Evolutionary conservation across 371 early-diverging fungal species (phyloP), one percentile per base, ranked within the genome.

Genomic region (Mucor velutinosus): DNA sequence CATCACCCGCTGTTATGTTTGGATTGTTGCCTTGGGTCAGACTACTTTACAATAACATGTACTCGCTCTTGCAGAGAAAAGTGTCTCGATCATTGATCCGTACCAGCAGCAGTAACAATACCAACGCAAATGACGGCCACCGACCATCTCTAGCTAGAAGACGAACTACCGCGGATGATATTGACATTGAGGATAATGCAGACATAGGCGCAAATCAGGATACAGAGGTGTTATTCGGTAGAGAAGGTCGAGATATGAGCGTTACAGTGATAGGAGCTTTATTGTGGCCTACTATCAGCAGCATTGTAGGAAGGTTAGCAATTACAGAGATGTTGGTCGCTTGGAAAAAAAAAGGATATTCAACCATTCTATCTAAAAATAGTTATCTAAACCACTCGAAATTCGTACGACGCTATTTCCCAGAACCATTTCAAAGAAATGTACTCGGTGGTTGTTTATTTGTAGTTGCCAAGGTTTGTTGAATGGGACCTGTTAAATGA

Each of bases 1-100:
- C 85, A 29, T 79, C 81, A 8, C 87, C 88, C 0, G 79, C 86
- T 17, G 65, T 85, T 25, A 78, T 82, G 1, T 70, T 87, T 25
- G 81, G 85, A 0, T 70, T 84, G n/a, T 75, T 89, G 69, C 89
- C 89, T 30, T 87, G 87, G 87, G 61, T 84, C 37, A 85, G 86
- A 66, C 72, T 86, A 66, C 64, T 85, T 1, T 88, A 86, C 65
- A 86, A 86, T 58, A 80, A 80, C 25, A 35, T 80, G 10, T 84
- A 81, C 58, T 23, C 60, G 7, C 27, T 78, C 4, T 62, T 65
- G 10, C 76, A 74, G 23, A 35, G 25, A 5, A 49, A 51, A 32
- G 51, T 69, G 41, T 59, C 59, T 25, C 29, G 47, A n/a, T 21
- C 41, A 27, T 43, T 41, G 10, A 41, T 41, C 15, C 39, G 60